phyloP scores from a whole-genome alignment of 305 asterid species.

The Fraxinus floribunda region DNA sequence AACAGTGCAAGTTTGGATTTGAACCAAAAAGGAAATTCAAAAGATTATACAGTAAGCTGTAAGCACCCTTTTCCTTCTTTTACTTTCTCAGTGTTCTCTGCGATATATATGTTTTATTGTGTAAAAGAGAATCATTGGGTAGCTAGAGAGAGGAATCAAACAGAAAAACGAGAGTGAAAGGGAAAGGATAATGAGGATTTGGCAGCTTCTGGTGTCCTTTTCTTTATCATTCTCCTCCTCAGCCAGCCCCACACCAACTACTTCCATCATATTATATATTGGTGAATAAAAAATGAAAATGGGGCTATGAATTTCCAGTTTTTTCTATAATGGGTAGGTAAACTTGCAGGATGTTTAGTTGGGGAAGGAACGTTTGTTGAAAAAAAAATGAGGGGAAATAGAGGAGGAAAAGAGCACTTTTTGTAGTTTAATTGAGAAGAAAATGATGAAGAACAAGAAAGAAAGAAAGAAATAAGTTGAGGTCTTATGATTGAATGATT shows the following conservation, averaged over 20 bases:
- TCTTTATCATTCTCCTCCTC: conserved; percentile 26
- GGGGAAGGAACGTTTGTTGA: background rate
- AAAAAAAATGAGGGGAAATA: background rate
- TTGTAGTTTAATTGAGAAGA: background rate
- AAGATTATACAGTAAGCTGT: conserved; percentile 15
- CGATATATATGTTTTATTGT: background rate
- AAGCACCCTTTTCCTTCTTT: too few species aligned
- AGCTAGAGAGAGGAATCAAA: background rate
- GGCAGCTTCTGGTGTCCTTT: conserved; percentile 37
- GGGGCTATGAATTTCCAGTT: background rate
- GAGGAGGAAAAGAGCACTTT: background rate
- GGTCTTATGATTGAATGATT: background rate
- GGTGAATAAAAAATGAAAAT: background rate
- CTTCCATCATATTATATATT: background rate
- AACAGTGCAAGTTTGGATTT: conserved; percentile 29
- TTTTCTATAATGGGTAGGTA: background rate
- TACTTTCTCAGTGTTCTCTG: background rate
- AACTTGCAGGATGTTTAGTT: background rate
- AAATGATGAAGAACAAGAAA: background rate
- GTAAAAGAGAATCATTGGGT: conserved; percentile 1
- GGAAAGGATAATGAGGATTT: conserved; percentile 28
- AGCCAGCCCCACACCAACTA: background rate
- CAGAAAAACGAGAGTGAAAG: conserved; percentile 3
- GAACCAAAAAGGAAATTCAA: conserved; percentile 38
- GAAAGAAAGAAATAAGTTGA: too few species aligned